These are phyloP conservation scores for Calonectria montana DNA, from an alignment of 2,329 filamentous ascomycete genomes.

Conservation along the genomic window DNA sequence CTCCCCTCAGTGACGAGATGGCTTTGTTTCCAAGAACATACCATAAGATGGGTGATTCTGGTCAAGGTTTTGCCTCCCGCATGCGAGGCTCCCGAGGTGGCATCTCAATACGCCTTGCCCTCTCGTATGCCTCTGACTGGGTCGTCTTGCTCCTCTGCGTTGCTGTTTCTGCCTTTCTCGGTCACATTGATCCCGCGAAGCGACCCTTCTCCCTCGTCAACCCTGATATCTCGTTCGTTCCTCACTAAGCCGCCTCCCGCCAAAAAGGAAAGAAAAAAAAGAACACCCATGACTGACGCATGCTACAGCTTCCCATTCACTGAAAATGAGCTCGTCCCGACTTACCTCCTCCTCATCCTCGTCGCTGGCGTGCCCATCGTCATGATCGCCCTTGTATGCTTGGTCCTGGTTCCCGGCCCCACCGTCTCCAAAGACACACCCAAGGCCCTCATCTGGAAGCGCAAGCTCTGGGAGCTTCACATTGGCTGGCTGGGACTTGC, in stretches of 20 bases:
- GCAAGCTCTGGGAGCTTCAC: conserved; percentile 93
- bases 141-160: conserved; percentile 71
- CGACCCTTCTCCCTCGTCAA: conserved; percentile 79
- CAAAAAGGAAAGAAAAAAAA: no score
- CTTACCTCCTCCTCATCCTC: conserved; percentile 72
- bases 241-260: background rate
- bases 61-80: conserved; percentile 28
- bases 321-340: conserved; percentile 77
- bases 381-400: conserved; percentile 75
- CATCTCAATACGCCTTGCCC: conserved; percentile 53
- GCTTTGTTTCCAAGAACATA: conserved; percentile 27
- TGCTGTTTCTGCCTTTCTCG: conserved; percentile 69
- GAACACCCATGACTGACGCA: conserved; percentile 10
- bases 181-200: conserved; percentile 70
- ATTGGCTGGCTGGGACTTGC: conserved; percentile 85
- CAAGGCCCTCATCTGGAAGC: conserved; percentile 75
- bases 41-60: conserved; percentile 41
- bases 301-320: conserved; percentile 73
- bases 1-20: background rate
- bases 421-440: conserved; percentile 73
- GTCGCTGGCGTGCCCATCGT: conserved; percentile 72
- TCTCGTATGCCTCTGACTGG: conserved; percentile 84
- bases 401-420: conserved; percentile 79
- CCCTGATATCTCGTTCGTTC: conserved; percentile 76
- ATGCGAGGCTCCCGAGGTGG: conserved; percentile 25